Evolutionary conservation across 441 rosid species (phyloP).

Genomic region (Corymbia calophylla): DNA sequence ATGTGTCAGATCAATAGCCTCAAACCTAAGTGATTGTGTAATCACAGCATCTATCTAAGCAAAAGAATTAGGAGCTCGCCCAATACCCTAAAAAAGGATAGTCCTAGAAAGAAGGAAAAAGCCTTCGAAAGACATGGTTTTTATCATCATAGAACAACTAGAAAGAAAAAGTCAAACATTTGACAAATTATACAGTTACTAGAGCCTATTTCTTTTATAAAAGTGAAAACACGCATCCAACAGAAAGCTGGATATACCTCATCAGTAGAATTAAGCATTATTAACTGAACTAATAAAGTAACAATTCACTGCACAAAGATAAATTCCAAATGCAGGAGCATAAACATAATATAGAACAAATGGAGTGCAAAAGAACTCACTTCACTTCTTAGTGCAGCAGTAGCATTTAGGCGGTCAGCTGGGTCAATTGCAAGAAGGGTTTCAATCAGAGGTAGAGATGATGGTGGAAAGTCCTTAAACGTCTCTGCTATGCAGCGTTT

Average conservation of each 20-base stretch:
- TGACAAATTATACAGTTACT: background rate
- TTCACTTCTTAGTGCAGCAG: slow-evolving; percentile 49
- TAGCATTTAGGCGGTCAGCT: slow-evolving; percentile 41
- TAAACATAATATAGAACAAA: background rate
- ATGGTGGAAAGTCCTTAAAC: slow-evolving; percentile 43
- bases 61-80: background rate
- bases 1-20: background rate
- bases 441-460: slow-evolving; percentile 49
- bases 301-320: background rate
- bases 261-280: background rate
- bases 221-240: background rate
- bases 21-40: background rate
- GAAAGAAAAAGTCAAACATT: background rate
- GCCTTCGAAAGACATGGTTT: background rate
- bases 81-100: background rate
- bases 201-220: background rate
- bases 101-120: background rate
- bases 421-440: slow-evolving; percentile 58
- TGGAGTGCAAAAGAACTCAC: slow-evolving; percentile 18
- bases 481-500: slow-evolving; percentile 41
- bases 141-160: background rate
- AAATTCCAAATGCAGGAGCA: background rate
- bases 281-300: background rate
- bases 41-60: background rate
- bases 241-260: background rate